Evolutionary conservation across 2,329 filamentous ascomycete genomes (phyloP).

Genomic region (Diaporthe longicolla): DNA sequence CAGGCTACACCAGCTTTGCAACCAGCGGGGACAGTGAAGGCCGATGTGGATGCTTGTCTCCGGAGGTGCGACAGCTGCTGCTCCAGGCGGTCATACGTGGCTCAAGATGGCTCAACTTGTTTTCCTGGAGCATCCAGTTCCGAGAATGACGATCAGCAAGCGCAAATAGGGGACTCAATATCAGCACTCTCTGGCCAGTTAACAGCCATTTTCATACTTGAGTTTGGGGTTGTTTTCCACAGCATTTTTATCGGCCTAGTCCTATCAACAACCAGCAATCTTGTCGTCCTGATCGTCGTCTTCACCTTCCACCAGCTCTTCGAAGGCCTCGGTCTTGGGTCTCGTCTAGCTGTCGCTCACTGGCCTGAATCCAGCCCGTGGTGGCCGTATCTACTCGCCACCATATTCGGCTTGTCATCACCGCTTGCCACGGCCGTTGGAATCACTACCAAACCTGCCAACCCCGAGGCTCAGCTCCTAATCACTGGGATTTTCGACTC

Average conservation of each 20-base stretch:
- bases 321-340: background rate
- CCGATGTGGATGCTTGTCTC: background rate
- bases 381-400: background rate
- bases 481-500: background rate
- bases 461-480: background rate
- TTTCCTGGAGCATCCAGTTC: background rate
- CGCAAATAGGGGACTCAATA: background rate
- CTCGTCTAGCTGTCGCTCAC: background rate
- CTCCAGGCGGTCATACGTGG: background rate
- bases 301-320: background rate
- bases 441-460: background rate
- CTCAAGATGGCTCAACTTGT: background rate
- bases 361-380: background rate
- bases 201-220: background rate
- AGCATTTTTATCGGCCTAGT: background rate
- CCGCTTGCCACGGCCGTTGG: background rate
- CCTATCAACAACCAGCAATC: background rate
- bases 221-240: background rate
- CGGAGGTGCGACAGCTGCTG: background rate
- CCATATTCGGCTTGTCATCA: background rate
- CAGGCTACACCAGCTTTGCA: background rate
- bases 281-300: background rate
- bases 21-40: background rate
- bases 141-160: background rate
- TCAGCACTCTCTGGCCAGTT: background rate